Percentiles rank a stretch among this genome's conserved stretches.
These are phyloP conservation scores for Claviceps cyperi DNA, from an alignment of 2,329 filamentous ascomycete genomes.

Conservation along the genomic window DNA sequence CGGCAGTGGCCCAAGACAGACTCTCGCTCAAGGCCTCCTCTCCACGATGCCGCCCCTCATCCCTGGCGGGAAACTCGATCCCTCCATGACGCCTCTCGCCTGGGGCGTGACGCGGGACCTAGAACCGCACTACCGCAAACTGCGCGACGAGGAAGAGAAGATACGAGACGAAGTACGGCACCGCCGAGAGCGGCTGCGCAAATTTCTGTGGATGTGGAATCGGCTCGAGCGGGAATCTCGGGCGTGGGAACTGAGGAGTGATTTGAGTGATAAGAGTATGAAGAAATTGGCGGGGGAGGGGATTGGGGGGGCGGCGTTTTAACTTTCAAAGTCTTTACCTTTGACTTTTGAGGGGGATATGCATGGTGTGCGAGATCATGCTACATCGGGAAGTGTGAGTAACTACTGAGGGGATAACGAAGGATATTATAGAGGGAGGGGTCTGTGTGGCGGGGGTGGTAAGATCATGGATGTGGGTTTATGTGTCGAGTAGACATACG, in stretches of 20 bases:
- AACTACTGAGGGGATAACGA: too few species aligned
- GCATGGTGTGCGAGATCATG: too few species aligned
- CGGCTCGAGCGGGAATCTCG: slow-evolving; percentile 38
- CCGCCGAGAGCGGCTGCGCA: slow-evolving; percentile 40
- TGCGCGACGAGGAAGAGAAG: slow-evolving; percentile 44
- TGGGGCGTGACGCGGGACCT: slow-evolving; percentile 37
- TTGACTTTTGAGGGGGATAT: too few species aligned
- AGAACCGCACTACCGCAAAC: slow-evolving; percentile 37
- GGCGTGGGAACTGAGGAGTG: slow-evolving; percentile 39
- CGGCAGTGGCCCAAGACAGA: slow-evolving; percentile 23
- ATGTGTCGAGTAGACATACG: too few species aligned
- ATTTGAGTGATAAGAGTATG: slow-evolving; percentile 41
- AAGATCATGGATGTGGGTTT: too few species aligned
- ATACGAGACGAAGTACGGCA: slow-evolving; percentile 35
- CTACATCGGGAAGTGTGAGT: too few species aligned
- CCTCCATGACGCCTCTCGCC: slow-evolving; percentile 27
- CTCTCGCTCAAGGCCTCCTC: slow-evolving; percentile 37
- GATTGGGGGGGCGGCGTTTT: slow-evolving; percentile 41
- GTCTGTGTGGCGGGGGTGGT: too few species aligned
- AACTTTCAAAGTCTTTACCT: too few species aligned
- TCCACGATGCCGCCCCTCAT: slow-evolving; percentile 35
- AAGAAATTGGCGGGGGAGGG: slow-evolving; percentile 43
- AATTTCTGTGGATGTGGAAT: slow-evolving; percentile 38
- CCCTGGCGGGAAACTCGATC: slow-evolving; percentile 40
- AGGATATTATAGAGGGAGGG: too few species aligned